Evolutionary conservation across 768 basidiomycete genomes (phyloP), one percentile per base, ranked within the genome.

Genomic region (Suillus sp.): DNA sequence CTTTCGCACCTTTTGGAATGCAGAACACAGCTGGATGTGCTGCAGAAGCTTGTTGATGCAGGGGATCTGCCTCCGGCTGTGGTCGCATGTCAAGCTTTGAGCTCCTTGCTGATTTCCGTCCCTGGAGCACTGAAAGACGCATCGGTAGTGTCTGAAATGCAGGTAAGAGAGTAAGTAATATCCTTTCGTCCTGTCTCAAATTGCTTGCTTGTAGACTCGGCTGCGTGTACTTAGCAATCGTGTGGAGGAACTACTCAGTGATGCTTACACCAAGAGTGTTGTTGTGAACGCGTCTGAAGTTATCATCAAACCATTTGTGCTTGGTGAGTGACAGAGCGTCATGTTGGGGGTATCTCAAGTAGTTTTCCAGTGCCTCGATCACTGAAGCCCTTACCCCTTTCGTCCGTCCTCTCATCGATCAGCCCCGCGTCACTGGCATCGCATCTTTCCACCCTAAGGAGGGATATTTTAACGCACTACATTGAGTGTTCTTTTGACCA

Each of bases 1-100:
- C 72, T 92, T 58, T 79, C 80, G 14, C 84, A 88, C 67, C 77
- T 93, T 34, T 74, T 81, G 20, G 73, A 77, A 63, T 90, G 86
- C 71, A 80, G 79, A 68, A 71, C 73, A 34, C 81, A 79, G 62
- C 80, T 87, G 35, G 71, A 77, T 7, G 67, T 72, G 10, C 71
- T 92, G 25, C 74, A 80, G 34, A 71, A 66, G 1, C 68, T 90
- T 37, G 81, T 86, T 3, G 74, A 83, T 40, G 74, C 75, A 10
- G 92, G 92, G 14, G 80, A 83, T 65, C 79, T 95, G 8, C 82
- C 89, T 1, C 85, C 87, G 56, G 89, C 91, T 4, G 84, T 86
- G 10, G 69, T 71, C n/a, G 75, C 78, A 6, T 81, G 78, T 61
- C 68, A 68, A 13, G 70, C 72, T 18, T 68, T 91, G 58, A 77